phyloP scores from a whole-genome alignment of 2,329 filamentous ascomycete genomes.

The Ceratocystis albifundus region DNA sequence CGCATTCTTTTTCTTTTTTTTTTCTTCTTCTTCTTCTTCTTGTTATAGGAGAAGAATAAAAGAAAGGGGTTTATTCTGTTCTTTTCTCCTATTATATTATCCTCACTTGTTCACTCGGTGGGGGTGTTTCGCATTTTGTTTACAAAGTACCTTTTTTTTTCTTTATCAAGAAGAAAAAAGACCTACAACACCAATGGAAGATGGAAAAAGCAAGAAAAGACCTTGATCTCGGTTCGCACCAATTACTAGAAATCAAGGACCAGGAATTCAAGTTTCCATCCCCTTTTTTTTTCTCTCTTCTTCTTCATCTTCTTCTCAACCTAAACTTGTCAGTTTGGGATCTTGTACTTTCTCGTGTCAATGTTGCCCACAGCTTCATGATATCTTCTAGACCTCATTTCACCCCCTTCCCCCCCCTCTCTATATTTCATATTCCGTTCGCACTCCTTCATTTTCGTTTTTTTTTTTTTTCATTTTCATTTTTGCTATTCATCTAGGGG shows the following conservation, averaged over 20 bases:
- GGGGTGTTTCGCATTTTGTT: not conserved
- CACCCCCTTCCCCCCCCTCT: not conserved
- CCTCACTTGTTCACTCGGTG: not conserved
- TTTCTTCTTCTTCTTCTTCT: not conserved
- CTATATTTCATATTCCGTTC: not conserved
- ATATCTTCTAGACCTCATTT: slow-evolving; percentile 3
- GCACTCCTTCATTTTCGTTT: not conserved
- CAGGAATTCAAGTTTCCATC: not conserved
- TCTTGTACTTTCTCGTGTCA: not conserved
- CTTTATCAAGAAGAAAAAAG: slow-evolving; percentile 11
- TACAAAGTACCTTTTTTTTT: not conserved
- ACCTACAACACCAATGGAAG: not conserved
- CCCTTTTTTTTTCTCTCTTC: not conserved
- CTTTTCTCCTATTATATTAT: not conserved
- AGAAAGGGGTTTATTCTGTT: not conserved
- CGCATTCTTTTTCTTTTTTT: not conserved
- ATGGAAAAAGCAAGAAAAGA: not conserved
- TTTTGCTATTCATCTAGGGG: not conserved
- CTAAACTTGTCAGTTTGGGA: not conserved
- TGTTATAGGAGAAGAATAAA: not conserved
- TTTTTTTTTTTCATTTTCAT: too few relatives aligned
- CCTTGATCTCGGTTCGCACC: not conserved
- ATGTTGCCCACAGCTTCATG: slow-evolving; percentile 2
- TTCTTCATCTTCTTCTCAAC: not conserved
- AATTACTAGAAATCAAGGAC: not conserved